Base-by-base conservation (phyloP, 768 basidiomycete genomes). In the Leccinum pellstonianum region DNA sequence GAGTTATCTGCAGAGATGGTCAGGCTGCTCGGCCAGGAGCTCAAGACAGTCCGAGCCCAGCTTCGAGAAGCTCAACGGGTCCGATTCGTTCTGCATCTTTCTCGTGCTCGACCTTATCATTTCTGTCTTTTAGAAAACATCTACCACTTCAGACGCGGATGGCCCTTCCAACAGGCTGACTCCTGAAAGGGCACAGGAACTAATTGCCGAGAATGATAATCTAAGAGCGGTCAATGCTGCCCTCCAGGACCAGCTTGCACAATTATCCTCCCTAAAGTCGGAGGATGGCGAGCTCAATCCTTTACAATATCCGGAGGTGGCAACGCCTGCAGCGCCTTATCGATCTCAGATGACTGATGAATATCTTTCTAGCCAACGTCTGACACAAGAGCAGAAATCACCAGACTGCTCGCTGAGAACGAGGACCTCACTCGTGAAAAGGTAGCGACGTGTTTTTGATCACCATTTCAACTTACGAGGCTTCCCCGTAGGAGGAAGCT, bases 1-100 rank as follows among this genome's bases (percentile, higher is more conserved):
- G 73, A 73, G 58, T 23, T 68, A 4, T 48, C 73, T 35, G 11
- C 55, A 14, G 72, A 72, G 10, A 48, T 65, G 67, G 60, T 72
- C 47, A 71, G 66, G 48, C 10, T 74, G 8, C 41, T 73, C 21
- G 67, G 14, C 4, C 63, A 71, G 37, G 61, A 73, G 48, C 65
- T 73, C 55, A 74, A 69, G 43, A 19, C 29, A 2, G 62, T 60
- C 29, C 61, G 69, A 49, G 58, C 59, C 37, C 63, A 67, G 35
- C 67, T 73, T 52, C 62, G 52, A 12, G 68, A 72, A 17, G 57
- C 62, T 53, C 56, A 66, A 56, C 60, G n/a, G 63, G 73, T 68
- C 47, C 19, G 27, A 60, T 37, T 4, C 0, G 19, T 35, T 54
- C 27, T 31, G 21, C 14, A 35, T 14, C 50, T 23, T 27, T 14